These are phyloP conservation scores for Dichotomopilus funicola DNA, from an alignment of 2,329 filamentous ascomycete species.

Conservation along the genomic window DNA sequence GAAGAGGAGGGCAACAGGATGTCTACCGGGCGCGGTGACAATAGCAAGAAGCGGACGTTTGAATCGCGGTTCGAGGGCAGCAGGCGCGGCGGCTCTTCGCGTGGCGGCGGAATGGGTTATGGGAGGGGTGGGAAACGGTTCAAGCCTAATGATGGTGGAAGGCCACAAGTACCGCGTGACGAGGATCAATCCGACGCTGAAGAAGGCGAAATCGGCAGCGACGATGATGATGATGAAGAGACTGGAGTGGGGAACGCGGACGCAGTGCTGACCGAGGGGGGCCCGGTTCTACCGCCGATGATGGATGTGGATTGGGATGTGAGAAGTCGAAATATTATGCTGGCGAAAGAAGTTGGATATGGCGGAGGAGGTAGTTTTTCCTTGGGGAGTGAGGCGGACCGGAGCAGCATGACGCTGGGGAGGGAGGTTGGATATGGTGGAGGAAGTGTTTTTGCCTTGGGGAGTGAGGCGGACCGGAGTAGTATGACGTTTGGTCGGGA, in stretches of 20 bases:
- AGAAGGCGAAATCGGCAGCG: slow-evolving; percentile 24
- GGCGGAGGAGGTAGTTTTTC: not conserved
- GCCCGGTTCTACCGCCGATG: no score
- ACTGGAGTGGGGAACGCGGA: not conserved
- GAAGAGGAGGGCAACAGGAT: not conserved
- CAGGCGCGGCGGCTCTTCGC: not conserved
- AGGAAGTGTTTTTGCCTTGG: not conserved
- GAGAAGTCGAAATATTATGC: no score
- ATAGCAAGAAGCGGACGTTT: slow-evolving; percentile 2
- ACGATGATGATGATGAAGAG: slow-evolving; percentile 19
- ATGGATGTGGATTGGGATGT: no score
- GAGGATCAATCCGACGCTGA: slow-evolving; percentile 10
- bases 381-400: not conserved
- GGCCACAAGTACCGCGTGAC: not conserved
- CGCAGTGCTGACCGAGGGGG: not conserved
- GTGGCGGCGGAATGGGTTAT: not conserved
- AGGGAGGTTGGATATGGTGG: not conserved
- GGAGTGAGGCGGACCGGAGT: not conserved
- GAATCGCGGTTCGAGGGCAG: not conserved
- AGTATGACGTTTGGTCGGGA: not conserved
- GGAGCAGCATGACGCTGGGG: not conserved
- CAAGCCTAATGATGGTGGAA: slow-evolving; percentile 3
- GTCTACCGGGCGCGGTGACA: not conserved
- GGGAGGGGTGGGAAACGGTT: slow-evolving; percentile 12
- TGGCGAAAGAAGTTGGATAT: not conserved